phyloP scores from a whole-genome alignment of 495 filamentous ascomycete species.

The Podospora pseudoanserina region DNA sequence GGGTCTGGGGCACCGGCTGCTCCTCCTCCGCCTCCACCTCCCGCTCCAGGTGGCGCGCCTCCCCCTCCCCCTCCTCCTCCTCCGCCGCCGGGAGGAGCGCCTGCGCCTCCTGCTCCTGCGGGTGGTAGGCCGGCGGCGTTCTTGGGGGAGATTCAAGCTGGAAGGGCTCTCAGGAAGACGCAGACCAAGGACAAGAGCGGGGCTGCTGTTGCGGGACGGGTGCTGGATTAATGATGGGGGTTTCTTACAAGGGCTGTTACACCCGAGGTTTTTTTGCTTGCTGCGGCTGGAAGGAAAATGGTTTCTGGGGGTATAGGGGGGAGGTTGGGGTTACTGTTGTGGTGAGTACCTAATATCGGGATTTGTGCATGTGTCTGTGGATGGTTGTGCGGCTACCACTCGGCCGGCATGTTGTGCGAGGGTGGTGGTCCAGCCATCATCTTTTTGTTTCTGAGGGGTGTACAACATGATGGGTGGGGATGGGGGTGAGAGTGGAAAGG shows the following conservation, averaged over 20 bases:
- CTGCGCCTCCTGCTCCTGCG: slow-evolving; percentile 34
- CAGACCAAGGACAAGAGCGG: slow-evolving; percentile 80
- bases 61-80: slow-evolving; percentile 53
- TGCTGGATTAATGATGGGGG: slow-evolving; percentile 48
- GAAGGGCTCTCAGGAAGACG: slow-evolving; percentile 73
- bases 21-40: slow-evolving; percentile 47
- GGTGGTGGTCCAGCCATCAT: not conserved
- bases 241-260: slow-evolving; percentile 6
- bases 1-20: slow-evolving; percentile 35
- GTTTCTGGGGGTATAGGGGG: not conserved
- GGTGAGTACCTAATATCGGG: not conserved
- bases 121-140: slow-evolving; percentile 57
- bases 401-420: not conserved
- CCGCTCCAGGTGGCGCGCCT: slow-evolving; percentile 37
- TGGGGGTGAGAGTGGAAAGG: not conserved
- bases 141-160: slow-evolving; percentile 75
- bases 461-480: not conserved
- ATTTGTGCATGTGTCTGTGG: not conserved
- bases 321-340: not conserved
- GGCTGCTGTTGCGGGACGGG: slow-evolving; percentile 65
- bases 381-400: not conserved
- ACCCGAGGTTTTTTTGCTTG: not conserved
- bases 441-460: not conserved
- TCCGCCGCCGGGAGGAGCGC: slow-evolving; percentile 43
- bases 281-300: not conserved